Conservation (phyloP, 2,329 filamentous ascomycete species). For the Oidium heveae region DNA sequence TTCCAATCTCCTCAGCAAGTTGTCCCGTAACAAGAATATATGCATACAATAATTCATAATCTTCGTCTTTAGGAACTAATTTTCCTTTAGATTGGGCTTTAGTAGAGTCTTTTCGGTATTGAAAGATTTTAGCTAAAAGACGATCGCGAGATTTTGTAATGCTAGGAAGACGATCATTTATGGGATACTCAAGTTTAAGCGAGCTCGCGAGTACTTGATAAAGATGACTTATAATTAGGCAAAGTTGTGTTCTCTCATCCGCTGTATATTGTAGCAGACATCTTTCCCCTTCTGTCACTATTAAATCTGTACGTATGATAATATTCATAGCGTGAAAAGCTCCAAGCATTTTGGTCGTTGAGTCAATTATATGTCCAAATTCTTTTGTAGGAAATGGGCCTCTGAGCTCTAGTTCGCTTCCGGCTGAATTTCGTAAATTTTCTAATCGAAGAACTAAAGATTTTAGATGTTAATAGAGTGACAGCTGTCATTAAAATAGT, state of each 20-base stretch:
- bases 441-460: slow-evolving; percentile 34
- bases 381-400: slow-evolving; percentile 60
- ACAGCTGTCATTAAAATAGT: neutral
- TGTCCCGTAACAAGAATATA: slow-evolving; percentile 51
- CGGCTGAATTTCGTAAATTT: slow-evolving; percentile 42
- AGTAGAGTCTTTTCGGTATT: slow-evolving; percentile 42
- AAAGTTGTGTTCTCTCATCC: slow-evolving; percentile 55
- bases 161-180: slow-evolving; percentile 70
- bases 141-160: slow-evolving; percentile 60
- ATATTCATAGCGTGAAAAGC: slow-evolving; percentile 93
- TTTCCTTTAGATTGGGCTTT: slow-evolving; percentile 3
- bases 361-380: slow-evolving; percentile 50
- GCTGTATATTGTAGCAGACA: slow-evolving; percentile 57
- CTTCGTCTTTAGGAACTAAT: slow-evolving; percentile 34
- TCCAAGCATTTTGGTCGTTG: slow-evolving; percentile 67
- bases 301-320: slow-evolving; percentile 57
- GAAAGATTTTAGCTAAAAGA: slow-evolving; percentile 65
- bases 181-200: slow-evolving; percentile 80
- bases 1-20: slow-evolving; percentile 36
- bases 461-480: slow-evolving; percentile 12
- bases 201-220: slow-evolving; percentile 69
- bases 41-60: slow-evolving; percentile 81
- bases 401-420: slow-evolving; percentile 69
- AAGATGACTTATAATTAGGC: slow-evolving; percentile 74
- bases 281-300: slow-evolving; percentile 54